phyloP scores from a whole-genome alignment of 768 basidiomycete species.

The Myochromella boudieri region DNA sequence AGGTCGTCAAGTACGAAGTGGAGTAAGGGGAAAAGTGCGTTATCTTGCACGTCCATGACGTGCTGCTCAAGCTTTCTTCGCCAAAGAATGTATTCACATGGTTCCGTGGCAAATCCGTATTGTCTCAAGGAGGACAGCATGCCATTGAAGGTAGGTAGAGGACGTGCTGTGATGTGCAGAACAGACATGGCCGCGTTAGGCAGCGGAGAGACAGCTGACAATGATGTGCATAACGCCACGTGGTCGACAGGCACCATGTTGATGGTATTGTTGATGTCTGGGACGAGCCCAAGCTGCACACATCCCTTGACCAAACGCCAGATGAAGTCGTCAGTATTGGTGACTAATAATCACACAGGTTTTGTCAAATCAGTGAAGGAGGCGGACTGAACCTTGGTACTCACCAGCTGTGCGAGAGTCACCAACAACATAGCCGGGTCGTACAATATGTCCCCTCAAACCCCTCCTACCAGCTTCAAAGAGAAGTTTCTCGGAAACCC shows the following conservation, averaged over 20 bases:
- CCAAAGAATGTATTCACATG: slow-evolving; percentile 92
- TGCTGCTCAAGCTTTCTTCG: slow-evolving; percentile 90
- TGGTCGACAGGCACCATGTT: slow-evolving; percentile 99
- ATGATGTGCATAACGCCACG: slow-evolving; percentile 79
- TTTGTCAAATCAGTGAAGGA: slow-evolving; percentile 6
- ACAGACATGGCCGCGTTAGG: slow-evolving; percentile 51
- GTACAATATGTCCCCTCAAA: slow-evolving; percentile 79
- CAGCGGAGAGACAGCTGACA: slow-evolving; percentile 68
- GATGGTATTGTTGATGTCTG: slow-evolving; percentile 96
- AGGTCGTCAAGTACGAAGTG: slow-evolving; percentile 98
- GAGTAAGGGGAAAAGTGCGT: slow-evolving; percentile 93
- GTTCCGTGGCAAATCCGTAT: slow-evolving; percentile 79
- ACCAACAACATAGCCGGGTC: slow-evolving; percentile 96
- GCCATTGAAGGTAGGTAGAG: slow-evolving; percentile 86
- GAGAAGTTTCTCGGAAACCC: slow-evolving; percentile 95
- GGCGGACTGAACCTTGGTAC: slow-evolving; percentile 20
- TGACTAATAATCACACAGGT: slow-evolving; percentile 50
- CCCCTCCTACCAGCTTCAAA: slow-evolving; percentile 90
- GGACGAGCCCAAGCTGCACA: slow-evolving; percentile 92
- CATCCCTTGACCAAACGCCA: slow-evolving; percentile 99
- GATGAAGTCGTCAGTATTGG: slow-evolving; percentile 98
- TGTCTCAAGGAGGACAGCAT: slow-evolving; percentile 69
- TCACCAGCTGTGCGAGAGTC: slow-evolving; percentile 84
- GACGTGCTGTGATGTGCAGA: slow-evolving; percentile 83
- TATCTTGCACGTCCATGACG: slow-evolving; percentile 92